phyloP scores from a whole-genome alignment of 2,329 filamentous ascomycete species.

The Ophiostoma montium region DNA sequence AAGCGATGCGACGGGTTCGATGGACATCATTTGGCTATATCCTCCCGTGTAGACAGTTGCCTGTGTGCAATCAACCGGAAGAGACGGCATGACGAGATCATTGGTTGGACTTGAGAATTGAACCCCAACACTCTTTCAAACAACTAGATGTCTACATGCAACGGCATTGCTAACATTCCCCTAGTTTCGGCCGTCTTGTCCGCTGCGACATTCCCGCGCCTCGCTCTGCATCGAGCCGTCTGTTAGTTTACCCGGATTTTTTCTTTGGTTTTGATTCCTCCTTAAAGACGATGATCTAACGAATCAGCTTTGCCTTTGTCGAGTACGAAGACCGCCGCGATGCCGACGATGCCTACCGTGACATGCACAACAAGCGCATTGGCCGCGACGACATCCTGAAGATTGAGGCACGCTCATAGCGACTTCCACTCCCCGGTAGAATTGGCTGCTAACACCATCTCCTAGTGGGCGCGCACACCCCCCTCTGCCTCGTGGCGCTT shows the following conservation, averaged over 20 bases:
- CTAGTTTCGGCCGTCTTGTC: slow-evolving; percentile 89
- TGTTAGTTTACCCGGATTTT: slow-evolving; percentile 58
- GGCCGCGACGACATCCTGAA: slow-evolving; percentile 91
- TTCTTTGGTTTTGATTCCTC: too few relatives aligned
- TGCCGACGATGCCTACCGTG: slow-evolving; percentile 96
- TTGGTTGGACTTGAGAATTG: background rate
- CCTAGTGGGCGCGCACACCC: slow-evolving; percentile 94
- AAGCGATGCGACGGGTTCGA: too few relatives aligned
- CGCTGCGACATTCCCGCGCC: slow-evolving; percentile 97
- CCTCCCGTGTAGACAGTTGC: too few relatives aligned
- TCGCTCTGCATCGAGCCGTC: slow-evolving; percentile 79
- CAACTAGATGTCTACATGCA: slow-evolving; percentile 5
- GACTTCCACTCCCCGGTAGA: background rate
- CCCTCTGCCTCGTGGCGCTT: slow-evolving; percentile 98
- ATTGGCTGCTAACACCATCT: background rate
- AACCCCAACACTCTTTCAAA: background rate
- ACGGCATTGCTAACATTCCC: slow-evolving; percentile 33
- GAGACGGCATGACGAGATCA: too few relatives aligned
- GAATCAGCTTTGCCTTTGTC: slow-evolving; percentile 76
- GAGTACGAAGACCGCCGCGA: slow-evolving; percentile 98
- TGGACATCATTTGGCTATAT: too few relatives aligned
- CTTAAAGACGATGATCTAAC: background rate
- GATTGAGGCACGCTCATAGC: slow-evolving; percentile 60
- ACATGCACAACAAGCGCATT: slow-evolving; percentile 99
- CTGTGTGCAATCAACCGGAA: too few relatives aligned